phyloP scores from a whole-genome alignment of 2,329 filamentous ascomycete genomes.

The Graphium sp. region DNA sequence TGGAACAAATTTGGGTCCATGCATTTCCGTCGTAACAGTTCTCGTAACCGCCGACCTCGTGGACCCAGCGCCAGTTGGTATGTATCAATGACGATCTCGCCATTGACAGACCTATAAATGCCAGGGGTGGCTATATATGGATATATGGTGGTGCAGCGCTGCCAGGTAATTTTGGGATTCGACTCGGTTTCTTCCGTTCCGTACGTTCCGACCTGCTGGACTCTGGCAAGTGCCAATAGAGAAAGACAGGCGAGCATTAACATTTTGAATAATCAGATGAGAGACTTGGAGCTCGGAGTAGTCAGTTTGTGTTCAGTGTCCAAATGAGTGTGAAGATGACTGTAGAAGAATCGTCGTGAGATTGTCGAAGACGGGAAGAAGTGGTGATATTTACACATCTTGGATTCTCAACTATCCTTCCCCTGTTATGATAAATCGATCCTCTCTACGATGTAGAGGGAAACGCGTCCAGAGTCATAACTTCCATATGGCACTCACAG shows the following conservation, averaged over 20 bases:
- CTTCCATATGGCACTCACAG: too few species aligned
- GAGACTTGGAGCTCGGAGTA: too few species aligned
- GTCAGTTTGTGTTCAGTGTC: too few species aligned
- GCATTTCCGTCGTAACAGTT: slow-evolving; percentile 31
- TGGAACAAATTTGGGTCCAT: slow-evolving; percentile 18
- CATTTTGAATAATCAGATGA: neutral
- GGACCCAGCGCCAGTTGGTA: slow-evolving; percentile 38
- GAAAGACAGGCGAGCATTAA: slow-evolving; percentile 1
- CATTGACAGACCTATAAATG: slow-evolving; percentile 21
- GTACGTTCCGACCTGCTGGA: slow-evolving; percentile 22
- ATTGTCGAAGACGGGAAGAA: too few species aligned
- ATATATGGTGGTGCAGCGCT: slow-evolving; percentile 25
- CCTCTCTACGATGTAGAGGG: too few species aligned
- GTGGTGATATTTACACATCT: too few species aligned
- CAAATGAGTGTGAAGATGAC: too few species aligned
- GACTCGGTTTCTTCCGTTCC: slow-evolving; percentile 18
- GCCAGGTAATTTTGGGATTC: slow-evolving; percentile 23
- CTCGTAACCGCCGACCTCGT: slow-evolving; percentile 18
- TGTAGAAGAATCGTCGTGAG: too few species aligned
- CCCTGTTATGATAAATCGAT: too few species aligned
- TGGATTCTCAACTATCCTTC: too few species aligned
- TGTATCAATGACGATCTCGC: slow-evolving; percentile 29
- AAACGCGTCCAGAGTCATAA: too few species aligned
- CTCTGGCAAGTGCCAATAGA: slow-evolving; percentile 16
- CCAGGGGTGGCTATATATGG: too few species aligned